phyloP scores from a whole-genome alignment of 2,329 filamentous ascomycete species.

The Biscogniauxia sp. region DNA sequence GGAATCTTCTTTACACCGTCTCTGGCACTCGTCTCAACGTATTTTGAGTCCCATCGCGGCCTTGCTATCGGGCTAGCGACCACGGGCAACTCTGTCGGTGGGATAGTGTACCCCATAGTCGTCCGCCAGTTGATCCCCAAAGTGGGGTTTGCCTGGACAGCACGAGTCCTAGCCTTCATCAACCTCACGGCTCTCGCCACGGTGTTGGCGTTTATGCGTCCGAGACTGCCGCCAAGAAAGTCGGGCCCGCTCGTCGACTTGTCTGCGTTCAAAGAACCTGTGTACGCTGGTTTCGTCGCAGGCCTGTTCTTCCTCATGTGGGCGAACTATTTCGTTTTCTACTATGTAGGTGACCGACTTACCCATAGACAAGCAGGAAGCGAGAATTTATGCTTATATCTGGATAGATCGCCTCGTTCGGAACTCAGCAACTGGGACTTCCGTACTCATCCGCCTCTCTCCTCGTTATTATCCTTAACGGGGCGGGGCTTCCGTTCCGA shows the following conservation, averaged over 20 bases:
- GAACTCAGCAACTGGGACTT: constrained; percentile 32
- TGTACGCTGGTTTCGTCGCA: constrained; percentile 34
- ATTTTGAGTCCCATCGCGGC: constrained; percentile 54
- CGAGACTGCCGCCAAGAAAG: constrained; percentile 31
- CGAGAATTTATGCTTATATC: constrained; percentile 4
- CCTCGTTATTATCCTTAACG: constrained; percentile 41
- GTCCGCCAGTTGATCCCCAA: constrained; percentile 30
- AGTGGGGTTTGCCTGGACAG: constrained; percentile 33
- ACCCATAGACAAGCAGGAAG: neutral
- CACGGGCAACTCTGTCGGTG: constrained; percentile 54
- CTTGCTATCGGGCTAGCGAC: constrained; percentile 60
- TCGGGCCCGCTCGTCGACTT: constrained; percentile 32
- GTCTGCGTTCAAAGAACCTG: constrained; percentile 29
- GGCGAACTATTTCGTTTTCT: constrained; percentile 44
- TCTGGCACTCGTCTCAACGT: constrained; percentile 60
- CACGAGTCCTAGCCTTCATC: constrained; percentile 40
- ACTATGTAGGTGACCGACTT: constrained; percentile 35
- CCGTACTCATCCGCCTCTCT: constrained; percentile 34
- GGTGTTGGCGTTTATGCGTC: constrained; percentile 40
- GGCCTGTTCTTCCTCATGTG: constrained; percentile 39
- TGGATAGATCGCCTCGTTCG: constrained; percentile 34
- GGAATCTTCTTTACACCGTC: constrained; percentile 57
- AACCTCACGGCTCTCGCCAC: constrained; percentile 85
- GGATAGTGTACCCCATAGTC: constrained; percentile 50
- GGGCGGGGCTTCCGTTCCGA: constrained; percentile 38